These are phyloP conservation scores for Moesziomyces parantarcticus DNA, from an alignment of 1,284 basidiomycete genomes.

Conservation along the genomic window DNA sequence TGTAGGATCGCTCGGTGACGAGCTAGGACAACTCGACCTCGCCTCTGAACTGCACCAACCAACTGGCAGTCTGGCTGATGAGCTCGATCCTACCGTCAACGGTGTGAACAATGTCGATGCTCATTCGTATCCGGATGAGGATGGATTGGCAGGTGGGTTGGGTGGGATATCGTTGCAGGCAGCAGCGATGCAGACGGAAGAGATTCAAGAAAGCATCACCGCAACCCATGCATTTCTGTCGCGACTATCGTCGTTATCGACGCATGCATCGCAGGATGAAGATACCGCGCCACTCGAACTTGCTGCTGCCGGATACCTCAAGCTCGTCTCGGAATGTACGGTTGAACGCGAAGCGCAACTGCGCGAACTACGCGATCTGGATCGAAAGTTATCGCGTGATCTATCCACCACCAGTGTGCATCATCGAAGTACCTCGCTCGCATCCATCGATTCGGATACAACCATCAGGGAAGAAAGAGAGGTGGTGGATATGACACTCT, in stretches of 20 bases:
- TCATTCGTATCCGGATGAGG: too few relatives aligned
- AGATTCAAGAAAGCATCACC: slow-evolving; percentile 7
- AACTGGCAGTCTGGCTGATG: slow-evolving; percentile 10
- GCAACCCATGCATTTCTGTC: slow-evolving; percentile 9
- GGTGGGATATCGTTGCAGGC: not conserved
- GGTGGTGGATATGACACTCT: not conserved
- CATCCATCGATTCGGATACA: not conserved
- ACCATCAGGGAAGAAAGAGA: slow-evolving; percentile 10
- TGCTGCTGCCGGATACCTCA: slow-evolving; percentile 19
- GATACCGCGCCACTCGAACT: slow-evolving; percentile 28
- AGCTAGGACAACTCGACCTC: not conserved
- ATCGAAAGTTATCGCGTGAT: slow-evolving; percentile 12
- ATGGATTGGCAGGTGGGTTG: not conserved
- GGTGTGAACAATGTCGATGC: too few relatives aligned
- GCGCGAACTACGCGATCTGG: slow-evolving; percentile 41
- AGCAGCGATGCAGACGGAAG: not conserved
- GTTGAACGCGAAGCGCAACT: slow-evolving; percentile 41
- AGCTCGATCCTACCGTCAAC: not conserved
- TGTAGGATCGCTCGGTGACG: slow-evolving; percentile 6
- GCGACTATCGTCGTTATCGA: slow-evolving; percentile 4
- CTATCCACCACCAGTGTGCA: not conserved
- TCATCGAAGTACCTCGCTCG: not conserved
- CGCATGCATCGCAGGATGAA: slow-evolving; percentile 2
- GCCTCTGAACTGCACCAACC: not conserved
- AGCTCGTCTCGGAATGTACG: slow-evolving; percentile 24